phyloP scores from a whole-genome alignment of 768 basidiomycete species.

The Pleurotus tuber-regium region DNA sequence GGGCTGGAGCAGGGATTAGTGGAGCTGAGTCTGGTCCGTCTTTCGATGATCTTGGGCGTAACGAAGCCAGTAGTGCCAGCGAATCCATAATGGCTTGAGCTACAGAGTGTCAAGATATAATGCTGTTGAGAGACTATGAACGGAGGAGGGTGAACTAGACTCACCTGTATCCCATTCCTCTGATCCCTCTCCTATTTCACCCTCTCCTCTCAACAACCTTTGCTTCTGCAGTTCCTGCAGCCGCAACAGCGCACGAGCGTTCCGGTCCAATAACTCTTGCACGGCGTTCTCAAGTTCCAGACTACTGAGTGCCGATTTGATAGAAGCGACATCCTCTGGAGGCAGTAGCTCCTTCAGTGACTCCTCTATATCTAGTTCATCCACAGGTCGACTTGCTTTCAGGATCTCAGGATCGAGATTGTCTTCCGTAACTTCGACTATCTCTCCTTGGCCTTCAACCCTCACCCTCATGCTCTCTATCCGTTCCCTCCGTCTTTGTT shows the following conservation, averaged over 20 bases:
- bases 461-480: conserved; percentile 21
- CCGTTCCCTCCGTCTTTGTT: conserved; percentile 35
- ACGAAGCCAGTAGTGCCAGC: conserved; percentile 60
- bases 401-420: conserved; percentile 1
- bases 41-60: conserved; percentile 59
- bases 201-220: conserved; percentile 47
- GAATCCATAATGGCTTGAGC: conserved; percentile 75
- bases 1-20: conserved; percentile 59
- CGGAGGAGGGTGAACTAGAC: conserved; percentile 8
- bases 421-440: conserved; percentile 3
- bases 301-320: conserved; percentile 60
- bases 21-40: conserved; percentile 33
- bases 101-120: conserved; percentile 33
- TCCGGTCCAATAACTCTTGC: conserved; percentile 64
- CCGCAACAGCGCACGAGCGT: conserved; percentile 57
- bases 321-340: conserved; percentile 47
- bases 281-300: conserved; percentile 70
- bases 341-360: conserved; percentile 56
- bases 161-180: conserved; percentile 84
- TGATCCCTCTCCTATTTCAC: conserved; percentile 57
- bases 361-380: conserved; percentile 30
- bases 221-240: conserved; percentile 64
- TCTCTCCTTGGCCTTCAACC: conserved; percentile 24
- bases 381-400: not conserved
- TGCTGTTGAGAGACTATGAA: conserved; percentile 10